Base-by-base conservation (phyloP, 2,329 filamentous ascomycete species). In the Stachybotrys chartarum region DNA sequence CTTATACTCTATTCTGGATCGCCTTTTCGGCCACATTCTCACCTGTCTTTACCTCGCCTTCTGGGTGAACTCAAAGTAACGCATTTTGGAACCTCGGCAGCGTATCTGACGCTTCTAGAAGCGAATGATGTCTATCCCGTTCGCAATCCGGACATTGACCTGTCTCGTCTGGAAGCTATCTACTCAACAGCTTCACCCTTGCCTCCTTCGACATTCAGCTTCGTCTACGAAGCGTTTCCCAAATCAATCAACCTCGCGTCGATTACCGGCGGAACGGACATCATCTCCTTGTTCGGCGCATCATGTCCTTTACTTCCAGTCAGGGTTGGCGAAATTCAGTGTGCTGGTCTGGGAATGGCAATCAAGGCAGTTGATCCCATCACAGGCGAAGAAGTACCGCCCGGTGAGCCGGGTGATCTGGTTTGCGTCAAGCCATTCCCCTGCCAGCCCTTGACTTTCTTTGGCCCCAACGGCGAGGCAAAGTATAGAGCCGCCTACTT, bases 181-280 rank as follows among this genome's bases (percentile, higher is more conserved):
- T 97, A 97, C 76, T 96, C 90, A 18, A 97, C 93, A 1, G 94
- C 92, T 35, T 95, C 91, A 1, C 92, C 93, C 3, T 77, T 99
- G 1, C 91, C 93, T 0, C 93, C 94, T 0, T 96, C 91, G 1
- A 97, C 94, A 1, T 97, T 97, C 72, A 79, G 83, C 56, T 97
- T 95, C 66, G 85, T 97, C 54, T 97, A 97, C 74, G 75, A 81
- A 30, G 87, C 88, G 1, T 95, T 97, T 66, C 91, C 91, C 2
- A 66, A 81, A 0, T 76, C 81, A n/a, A 78, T 97, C 61, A 93
- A 97, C 70, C 83, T 97, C 7, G 91, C 86, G 51, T 95, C 90
- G 55, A 97, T 99, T 66, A 97, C 93, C 0, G 94, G 94, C 44
- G 94, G 93, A 52, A 97, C 93, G 3, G 94, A 99, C 68, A 97